These are phyloP conservation scores for Tricladium varicosporioides DNA, from an alignment of 2,329 filamentous ascomycete species.

Conservation along the genomic window DNA sequence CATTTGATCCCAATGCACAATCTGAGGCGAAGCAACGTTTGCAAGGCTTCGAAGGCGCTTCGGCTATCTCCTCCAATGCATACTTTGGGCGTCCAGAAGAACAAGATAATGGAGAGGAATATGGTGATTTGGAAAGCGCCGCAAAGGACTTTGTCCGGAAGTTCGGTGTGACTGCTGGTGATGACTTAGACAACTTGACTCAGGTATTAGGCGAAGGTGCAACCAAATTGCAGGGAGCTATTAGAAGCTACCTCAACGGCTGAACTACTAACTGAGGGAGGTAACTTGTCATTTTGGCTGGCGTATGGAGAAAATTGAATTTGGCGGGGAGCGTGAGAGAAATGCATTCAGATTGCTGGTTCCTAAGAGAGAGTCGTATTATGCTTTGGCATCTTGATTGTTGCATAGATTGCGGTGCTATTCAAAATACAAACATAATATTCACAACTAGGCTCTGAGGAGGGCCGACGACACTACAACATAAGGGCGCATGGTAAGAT, in stretches of 20 bases:
- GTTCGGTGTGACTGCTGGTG: constrained; percentile 92
- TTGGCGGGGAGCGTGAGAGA: not conserved
- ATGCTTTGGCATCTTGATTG: constrained; percentile 5
- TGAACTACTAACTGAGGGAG: constrained; percentile 33
- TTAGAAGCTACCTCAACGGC: constrained; percentile 62
- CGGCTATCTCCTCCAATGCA: constrained; percentile 89
- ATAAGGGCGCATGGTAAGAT: no score
- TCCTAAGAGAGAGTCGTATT: constrained; percentile 1
- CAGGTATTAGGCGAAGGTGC: constrained; percentile 83
- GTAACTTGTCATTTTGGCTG: not conserved
- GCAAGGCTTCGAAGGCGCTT: constrained; percentile 89
- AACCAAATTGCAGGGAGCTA: constrained; percentile 74
- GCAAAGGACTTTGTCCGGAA: constrained; percentile 95
- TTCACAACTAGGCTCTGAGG: not conserved
- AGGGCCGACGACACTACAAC: no score
- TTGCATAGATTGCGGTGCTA: constrained; percentile 24
- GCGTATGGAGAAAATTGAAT: constrained; percentile 4
- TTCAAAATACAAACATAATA: not conserved
- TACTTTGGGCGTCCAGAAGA: constrained; percentile 96
- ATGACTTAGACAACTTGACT: constrained; percentile 90
- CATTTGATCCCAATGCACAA: constrained; percentile 77
- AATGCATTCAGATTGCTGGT: constrained; percentile 10
- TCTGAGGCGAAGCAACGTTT: constrained; percentile 84
- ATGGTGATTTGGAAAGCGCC: constrained; percentile 87
- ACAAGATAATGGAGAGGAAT: constrained; percentile 70